phyloP scores from a whole-genome alignment of 2,329 filamentous ascomycete species.

The Epichloe amarillans region DNA sequence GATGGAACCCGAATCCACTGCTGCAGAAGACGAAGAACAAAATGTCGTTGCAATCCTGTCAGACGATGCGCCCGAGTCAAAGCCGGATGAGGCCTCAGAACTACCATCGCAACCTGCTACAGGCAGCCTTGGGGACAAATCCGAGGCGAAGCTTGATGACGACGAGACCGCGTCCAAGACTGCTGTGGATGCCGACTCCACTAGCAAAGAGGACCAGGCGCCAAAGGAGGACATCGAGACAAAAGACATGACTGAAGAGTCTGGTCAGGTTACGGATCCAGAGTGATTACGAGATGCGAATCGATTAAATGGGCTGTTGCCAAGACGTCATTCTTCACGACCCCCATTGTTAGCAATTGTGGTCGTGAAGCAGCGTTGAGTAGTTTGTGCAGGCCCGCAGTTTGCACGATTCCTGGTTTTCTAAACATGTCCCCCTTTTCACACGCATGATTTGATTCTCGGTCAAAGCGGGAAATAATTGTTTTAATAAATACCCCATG shows the following conservation, averaged over 20 bases:
- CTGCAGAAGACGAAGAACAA: background rate
- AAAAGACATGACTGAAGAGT: constrained; percentile 4
- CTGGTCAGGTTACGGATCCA: constrained; percentile 3
- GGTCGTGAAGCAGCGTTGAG: background rate
- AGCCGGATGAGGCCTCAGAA: background rate
- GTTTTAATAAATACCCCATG: too few species aligned
- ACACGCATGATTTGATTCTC: background rate
- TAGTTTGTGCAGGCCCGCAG: background rate
- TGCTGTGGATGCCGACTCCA: background rate
- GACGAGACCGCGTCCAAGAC: background rate
- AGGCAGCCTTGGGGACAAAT: background rate
- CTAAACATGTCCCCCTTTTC: background rate
- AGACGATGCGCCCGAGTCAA: background rate
- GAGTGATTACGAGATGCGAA: background rate
- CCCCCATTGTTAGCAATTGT: background rate
- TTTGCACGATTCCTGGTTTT: background rate
- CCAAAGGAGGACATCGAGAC: background rate
- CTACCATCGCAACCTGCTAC: background rate
- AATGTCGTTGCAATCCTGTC: background rate
- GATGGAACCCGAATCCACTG: background rate
- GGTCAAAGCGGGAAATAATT: too few species aligned
- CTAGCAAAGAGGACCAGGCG: background rate
- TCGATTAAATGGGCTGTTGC: background rate
- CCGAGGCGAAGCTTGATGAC: background rate
- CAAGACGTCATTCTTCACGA: background rate